These are phyloP conservation scores for Nicotiana otophora DNA, from an alignment of 257 asterid genomes.

Conservation along the genomic window DNA sequence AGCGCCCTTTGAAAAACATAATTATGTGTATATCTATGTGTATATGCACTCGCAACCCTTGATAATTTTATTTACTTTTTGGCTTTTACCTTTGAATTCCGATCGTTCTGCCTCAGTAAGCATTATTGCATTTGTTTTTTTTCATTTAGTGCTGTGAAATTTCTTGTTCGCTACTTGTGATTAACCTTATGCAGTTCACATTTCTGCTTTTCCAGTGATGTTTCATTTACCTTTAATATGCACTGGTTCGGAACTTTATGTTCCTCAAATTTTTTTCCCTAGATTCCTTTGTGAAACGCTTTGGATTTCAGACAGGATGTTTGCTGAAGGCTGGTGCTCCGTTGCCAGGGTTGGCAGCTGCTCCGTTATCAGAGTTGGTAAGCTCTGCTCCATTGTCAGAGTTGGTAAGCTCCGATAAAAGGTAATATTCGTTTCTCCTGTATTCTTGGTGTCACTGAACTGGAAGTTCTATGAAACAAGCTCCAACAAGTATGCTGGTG, in stretches of 20 bases:
- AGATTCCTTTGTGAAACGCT: neutral
- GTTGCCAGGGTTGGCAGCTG: slow-evolving; percentile 9
- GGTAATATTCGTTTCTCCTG: slow-evolving; percentile 31
- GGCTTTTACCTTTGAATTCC: neutral
- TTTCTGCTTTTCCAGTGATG: neutral
- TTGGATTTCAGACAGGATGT: slow-evolving; percentile 45
- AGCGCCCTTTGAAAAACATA: neutral
- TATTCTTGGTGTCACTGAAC: neutral
- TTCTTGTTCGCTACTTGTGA: neutral
- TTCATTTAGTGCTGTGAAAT: neutral
- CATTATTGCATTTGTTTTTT: neutral
- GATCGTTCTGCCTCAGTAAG: neutral
- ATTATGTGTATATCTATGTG: neutral
- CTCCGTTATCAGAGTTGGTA: slow-evolving; percentile 18
- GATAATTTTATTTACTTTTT: neutral
- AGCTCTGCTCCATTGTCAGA: slow-evolving; percentile 24
- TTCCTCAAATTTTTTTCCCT: neutral
- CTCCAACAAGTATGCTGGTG: neutral
- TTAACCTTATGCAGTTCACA: neutral
- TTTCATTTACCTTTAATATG: neutral
- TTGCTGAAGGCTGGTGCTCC: slow-evolving; percentile 30
- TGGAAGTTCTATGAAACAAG: neutral
- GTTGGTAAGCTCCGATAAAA: slow-evolving; percentile 18
- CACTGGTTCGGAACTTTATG: neutral
- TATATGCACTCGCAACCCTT: neutral